These are phyloP conservation scores for Epichloe uncinata DNA, from an alignment of 2,329 filamentous ascomycete species.

Conservation along the genomic window DNA sequence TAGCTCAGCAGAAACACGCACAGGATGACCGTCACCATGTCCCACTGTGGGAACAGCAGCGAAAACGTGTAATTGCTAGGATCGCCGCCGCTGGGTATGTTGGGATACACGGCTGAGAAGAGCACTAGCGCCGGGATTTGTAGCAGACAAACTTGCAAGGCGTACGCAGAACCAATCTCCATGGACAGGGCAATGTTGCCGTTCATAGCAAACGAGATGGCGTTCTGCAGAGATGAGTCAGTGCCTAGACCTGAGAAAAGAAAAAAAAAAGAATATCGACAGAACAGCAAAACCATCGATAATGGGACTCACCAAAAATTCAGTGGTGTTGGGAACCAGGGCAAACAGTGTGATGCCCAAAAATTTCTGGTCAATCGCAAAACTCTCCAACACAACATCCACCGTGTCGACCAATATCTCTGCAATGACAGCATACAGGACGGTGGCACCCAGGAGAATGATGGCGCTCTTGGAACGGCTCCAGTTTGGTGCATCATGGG, in stretches of 20 bases:
- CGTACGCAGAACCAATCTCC: conserved; percentile 97
- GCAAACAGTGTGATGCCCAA: conserved; percentile 93
- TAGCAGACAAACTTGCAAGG: conserved; percentile 85
- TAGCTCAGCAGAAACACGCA: conserved; percentile 95
- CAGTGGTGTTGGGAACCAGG: conserved; percentile 92
- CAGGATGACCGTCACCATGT: conserved; percentile 95
- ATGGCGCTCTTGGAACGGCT: conserved; percentile 80
- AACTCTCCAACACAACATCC: conserved; percentile 83
- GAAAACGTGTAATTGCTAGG: conserved; percentile 55
- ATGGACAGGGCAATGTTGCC: conserved; percentile 97
- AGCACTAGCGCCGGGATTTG: conserved; percentile 89
- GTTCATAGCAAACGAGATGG: conserved; percentile 99
- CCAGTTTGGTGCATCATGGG: conserved; percentile 99
- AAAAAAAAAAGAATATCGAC: not conserved
- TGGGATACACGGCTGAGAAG: conserved; percentile 66
- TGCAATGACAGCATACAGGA: conserved; percentile 92
- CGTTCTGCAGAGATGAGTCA: conserved; percentile 49
- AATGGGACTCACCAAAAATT: conserved; percentile 65
- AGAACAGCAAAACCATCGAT: too few relatives aligned
- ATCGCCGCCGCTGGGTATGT: conserved; percentile 23
- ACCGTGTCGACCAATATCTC: conserved; percentile 96
- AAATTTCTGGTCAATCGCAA: conserved; percentile 93
- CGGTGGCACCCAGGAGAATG: conserved; percentile 75
- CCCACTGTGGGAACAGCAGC: conserved; percentile 96
- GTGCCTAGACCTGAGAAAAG: not conserved